Conservation (phyloP, 257 asterid species). For the Primulina tabacum region DNA sequence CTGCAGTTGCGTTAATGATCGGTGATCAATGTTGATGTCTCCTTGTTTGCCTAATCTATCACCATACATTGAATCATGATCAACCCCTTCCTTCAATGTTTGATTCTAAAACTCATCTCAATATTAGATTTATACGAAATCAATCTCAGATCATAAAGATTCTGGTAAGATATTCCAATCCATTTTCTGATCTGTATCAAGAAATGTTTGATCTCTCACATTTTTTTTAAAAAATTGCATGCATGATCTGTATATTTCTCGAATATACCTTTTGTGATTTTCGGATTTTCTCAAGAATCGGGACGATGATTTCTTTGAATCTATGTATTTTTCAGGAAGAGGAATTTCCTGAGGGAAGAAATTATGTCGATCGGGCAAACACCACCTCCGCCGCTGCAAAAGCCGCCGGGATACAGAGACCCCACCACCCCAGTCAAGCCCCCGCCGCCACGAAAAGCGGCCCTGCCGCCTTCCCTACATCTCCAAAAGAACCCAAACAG, state of each 20-base stretch:
- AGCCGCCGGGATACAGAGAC: constrained; percentile 59
- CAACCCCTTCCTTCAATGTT: neutral
- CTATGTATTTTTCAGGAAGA: neutral
- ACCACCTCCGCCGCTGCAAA: constrained; percentile 42
- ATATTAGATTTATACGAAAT: no score
- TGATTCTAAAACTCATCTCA: no score
- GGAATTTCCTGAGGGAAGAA: neutral
- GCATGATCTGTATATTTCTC: neutral
- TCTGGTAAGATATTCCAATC: neutral
- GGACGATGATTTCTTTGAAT: neutral
- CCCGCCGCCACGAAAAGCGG: constrained; percentile 11
- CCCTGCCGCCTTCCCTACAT: constrained; percentile 37
- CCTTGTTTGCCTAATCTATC: neutral
- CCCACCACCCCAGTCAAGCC: constrained; percentile 27
- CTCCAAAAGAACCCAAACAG: constrained; percentile 18
- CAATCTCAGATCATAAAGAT: neutral
- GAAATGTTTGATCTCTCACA: no score
- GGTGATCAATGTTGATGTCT: neutral
- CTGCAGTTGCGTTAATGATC: no score
- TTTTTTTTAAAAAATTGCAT: neutral
- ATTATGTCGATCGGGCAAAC: constrained; percentile 29
- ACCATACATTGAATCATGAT: neutral
- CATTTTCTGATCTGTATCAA: neutral
- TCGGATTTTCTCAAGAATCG: no score
- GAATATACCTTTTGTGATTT: no score